Evolutionary conservation across 2,329 filamentous ascomycete genomes (phyloP).

Genomic region (Chaetothyriales sp.): DNA sequence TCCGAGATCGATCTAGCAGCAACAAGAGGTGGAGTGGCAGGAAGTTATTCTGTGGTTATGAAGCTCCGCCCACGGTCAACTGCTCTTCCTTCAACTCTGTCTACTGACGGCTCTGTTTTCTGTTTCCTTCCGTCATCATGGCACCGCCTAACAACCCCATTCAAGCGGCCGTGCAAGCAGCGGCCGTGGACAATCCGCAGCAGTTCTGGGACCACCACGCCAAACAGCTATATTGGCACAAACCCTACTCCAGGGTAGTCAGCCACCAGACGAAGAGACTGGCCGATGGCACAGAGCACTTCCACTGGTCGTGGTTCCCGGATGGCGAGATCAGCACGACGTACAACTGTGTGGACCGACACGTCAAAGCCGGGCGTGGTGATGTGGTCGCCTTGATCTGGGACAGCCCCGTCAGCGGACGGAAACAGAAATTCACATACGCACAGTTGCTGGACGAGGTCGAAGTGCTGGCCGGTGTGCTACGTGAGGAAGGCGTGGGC

Average conservation of each 20-base stretch:
- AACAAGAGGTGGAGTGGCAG: too few species aligned
- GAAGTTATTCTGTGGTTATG: too few species aligned
- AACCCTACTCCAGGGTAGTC: conserved; percentile 50
- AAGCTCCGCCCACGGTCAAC: not conserved
- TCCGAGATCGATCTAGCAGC: too few species aligned
- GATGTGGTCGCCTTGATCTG: conserved; percentile 63
- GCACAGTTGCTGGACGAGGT: conserved; percentile 61
- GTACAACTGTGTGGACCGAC: conserved; percentile 81
- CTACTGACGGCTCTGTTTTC: not conserved
- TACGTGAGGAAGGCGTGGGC: conserved; percentile 65
- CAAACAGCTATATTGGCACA: conserved; percentile 65
- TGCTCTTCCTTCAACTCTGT: not conserved
- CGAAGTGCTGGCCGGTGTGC: conserved; percentile 62
- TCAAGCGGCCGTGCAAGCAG: conserved; percentile 36
- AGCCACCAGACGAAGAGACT: conserved; percentile 48
- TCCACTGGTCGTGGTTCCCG: conserved; percentile 80
- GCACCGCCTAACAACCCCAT: conserved; percentile 17
- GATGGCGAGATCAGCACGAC: conserved; percentile 79
- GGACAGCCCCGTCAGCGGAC: conserved; percentile 69
- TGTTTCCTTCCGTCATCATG: not conserved
- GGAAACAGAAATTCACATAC: conserved; percentile 62
- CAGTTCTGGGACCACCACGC: conserved; percentile 65
- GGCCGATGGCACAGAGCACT: conserved; percentile 45
- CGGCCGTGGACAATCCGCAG: conserved; percentile 53
- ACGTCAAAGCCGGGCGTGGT: conserved; percentile 67